Evolutionary conservation across 2,329 filamentous ascomycete genomes (phyloP).

Genomic region (Botrytis galanthina): DNA sequence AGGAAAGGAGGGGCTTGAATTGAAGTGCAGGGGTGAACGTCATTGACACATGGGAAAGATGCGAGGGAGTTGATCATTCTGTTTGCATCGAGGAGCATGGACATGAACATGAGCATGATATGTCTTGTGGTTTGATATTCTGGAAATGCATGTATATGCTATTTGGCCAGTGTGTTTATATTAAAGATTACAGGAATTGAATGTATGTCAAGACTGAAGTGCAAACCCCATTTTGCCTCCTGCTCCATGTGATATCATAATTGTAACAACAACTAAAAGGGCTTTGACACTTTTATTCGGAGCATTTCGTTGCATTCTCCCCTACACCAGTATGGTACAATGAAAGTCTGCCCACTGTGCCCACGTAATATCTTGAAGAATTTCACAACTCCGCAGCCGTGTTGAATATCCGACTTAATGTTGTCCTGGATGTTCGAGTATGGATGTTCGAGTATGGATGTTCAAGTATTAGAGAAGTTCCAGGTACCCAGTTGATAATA

Average conservation of each 20-base stretch:
- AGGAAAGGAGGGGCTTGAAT: background rate
- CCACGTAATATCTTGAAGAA: background rate
- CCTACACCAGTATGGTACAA: background rate
- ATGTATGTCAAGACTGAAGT: background rate
- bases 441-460: background rate
- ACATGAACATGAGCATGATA: background rate
- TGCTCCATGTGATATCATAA: background rate
- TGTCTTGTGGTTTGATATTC: background rate
- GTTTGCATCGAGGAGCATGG: background rate
- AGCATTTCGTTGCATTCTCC: background rate
- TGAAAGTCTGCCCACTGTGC: background rate
- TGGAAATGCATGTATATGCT: background rate
- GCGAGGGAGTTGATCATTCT: background rate
- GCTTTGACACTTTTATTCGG: background rate
- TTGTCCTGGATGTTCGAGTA: background rate
- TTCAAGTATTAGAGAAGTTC: background rate
- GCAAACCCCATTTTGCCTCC: background rate
- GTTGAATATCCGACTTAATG: background rate
- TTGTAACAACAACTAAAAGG: too few relatives aligned
- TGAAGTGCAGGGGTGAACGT: background rate
- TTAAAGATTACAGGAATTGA: background rate
- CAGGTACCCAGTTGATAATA: background rate
- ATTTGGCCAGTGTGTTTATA: background rate
- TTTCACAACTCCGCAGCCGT: background rate
- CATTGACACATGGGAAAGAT: slow-evolving; percentile 1